phyloP scores from a whole-genome alignment of 495 filamentous ascomycete species.

The Trichoderma gamsii region DNA sequence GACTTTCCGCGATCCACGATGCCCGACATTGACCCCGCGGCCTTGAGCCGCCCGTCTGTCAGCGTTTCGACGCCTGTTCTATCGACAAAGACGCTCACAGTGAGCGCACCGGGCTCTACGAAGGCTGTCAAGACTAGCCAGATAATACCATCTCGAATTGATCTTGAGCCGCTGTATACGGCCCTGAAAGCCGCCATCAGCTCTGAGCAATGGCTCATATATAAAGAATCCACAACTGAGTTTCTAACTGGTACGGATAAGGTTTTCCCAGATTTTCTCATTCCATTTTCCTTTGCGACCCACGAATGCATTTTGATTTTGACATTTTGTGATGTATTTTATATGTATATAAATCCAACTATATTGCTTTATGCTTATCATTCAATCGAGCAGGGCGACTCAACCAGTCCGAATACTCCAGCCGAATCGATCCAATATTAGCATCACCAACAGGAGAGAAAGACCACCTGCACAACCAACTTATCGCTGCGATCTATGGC shows the following conservation, averaged over 20 bases:
- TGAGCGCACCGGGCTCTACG: conserved; percentile 49
- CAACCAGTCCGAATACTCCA: conserved; percentile 77
- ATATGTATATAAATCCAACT: conserved; percentile 12
- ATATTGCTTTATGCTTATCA: conserved; percentile 16
- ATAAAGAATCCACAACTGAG: conserved; percentile 73
- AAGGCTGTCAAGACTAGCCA: conserved; percentile 62
- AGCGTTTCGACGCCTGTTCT: conserved; percentile 57
- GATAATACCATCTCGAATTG: conserved; percentile 66
- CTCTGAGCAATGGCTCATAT: conserved; percentile 77
- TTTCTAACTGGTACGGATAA: conserved; percentile 69
- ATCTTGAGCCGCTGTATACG: conserved; percentile 84
- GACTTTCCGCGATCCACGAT: conserved; percentile 37
- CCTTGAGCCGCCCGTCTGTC: conserved; percentile 62
- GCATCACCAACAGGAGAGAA: conserved; percentile 62
- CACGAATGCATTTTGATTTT: conserved; percentile 12
- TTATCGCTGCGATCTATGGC: conserved; percentile 75
- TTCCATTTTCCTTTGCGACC: conserved; percentile 21
- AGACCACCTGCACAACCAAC: conserved; percentile 85
- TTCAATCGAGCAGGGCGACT: conserved; percentile 56
- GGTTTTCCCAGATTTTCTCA: too few species aligned
- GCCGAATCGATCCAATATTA: conserved; percentile 63
- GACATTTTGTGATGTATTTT: conserved; percentile 17
- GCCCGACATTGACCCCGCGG: conserved; percentile 81
- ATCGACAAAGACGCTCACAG: conserved; percentile 53
- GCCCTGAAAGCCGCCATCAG: conserved; percentile 71